Evolutionary conservation across 2,329 filamentous ascomycete genomes (phyloP), one percentile per base, ranked within the genome.

Genomic region (Metarhizium brunneum): DNA sequence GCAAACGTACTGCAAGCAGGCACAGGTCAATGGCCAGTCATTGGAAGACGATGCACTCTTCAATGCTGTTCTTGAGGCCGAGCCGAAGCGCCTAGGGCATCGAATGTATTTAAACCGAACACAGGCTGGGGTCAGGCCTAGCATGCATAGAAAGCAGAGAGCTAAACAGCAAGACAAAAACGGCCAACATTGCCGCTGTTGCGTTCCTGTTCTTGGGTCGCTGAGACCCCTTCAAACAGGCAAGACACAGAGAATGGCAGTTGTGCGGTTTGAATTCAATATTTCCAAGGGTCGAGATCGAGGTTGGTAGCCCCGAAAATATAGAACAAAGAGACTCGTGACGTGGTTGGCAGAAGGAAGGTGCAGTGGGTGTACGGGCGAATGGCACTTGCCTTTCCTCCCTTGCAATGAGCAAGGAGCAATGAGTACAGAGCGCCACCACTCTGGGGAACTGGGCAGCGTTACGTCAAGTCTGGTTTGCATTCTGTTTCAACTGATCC

Each of bases 171-270:
- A 25, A 47, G 43, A 47, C 43, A 47, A 20, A 20, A 47, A 6
- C 18, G 43, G 43, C 25, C 7, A 47, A 4, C 43, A 25, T 20
- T 25, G 43, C 43, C 43, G 53, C 48, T 54, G 30, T 50, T 52
- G 35, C 45, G 18, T 29, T 55, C 57, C 32, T 53, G 36, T 16
- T 20, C 16, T 32, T 53, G 52, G 40, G 43, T 43, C 52, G 50
- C 56, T 14, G 30, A 30, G 29, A 20, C 43, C 38, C 36, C 16
- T 36, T 13, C 14, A 10, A 14, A 48, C 30, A 20, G 16, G 11
- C 25, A n/a, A 38, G 35, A 43, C 32, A 45, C 36, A 43, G 43
- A 47, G 3, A 25, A 4, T 25, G 25, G 25, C 25, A 25, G 25
- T 25, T 25, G 25, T 25, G 25, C 25, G 25, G 25, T 25, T 25